Conservation (phyloP, 2,329 filamentous ascomycete genomes). For the Alternaria novae-zelandiae region DNA sequence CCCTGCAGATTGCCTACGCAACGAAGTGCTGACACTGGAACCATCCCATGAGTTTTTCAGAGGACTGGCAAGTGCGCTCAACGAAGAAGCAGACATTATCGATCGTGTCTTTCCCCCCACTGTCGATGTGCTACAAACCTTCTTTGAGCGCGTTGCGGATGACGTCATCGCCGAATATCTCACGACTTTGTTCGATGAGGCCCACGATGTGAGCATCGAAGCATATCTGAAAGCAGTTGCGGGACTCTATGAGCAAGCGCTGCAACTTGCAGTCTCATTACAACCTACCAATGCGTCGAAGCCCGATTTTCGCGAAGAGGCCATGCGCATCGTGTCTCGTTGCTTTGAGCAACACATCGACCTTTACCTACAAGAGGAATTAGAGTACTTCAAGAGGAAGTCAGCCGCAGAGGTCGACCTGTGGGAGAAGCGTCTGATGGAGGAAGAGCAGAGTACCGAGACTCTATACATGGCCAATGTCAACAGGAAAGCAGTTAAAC, state of each 20-base stretch:
- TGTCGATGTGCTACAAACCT: slow-evolving; percentile 73
- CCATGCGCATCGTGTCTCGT: slow-evolving; percentile 70
- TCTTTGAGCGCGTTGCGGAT: slow-evolving; percentile 82
- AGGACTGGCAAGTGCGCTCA: slow-evolving; percentile 73
- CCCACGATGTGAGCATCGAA: slow-evolving; percentile 75
- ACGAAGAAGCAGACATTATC: slow-evolving; percentile 82
- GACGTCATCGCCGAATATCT: slow-evolving; percentile 85
- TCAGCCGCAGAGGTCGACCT: slow-evolving; percentile 77
- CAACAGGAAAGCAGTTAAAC: slow-evolving; percentile 92
- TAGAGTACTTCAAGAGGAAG: slow-evolving; percentile 80
- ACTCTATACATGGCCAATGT: slow-evolving; percentile 96
- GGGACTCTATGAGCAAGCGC: slow-evolving; percentile 83
- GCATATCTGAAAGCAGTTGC: slow-evolving; percentile 86
- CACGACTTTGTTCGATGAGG: slow-evolving; percentile 83
- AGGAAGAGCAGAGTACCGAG: slow-evolving; percentile 88
- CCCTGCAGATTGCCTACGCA: slow-evolving; percentile 81
- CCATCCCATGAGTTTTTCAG: slow-evolving; percentile 85
- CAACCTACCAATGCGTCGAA: slow-evolving; percentile 69
- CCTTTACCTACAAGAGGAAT: slow-evolving; percentile 87
- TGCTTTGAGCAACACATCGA: slow-evolving; percentile 95
- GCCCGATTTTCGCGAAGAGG: slow-evolving; percentile 67
- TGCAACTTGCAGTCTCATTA: slow-evolving; percentile 77
- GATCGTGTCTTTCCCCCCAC: slow-evolving; percentile 79
- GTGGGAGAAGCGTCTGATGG: slow-evolving; percentile 92
- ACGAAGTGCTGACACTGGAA: slow-evolving; percentile 74